Evolutionary conservation across 2,329 filamentous ascomycete genomes (phyloP), one percentile per base, ranked within the genome.

Genomic region (Dactylella cylindrospora): DNA sequence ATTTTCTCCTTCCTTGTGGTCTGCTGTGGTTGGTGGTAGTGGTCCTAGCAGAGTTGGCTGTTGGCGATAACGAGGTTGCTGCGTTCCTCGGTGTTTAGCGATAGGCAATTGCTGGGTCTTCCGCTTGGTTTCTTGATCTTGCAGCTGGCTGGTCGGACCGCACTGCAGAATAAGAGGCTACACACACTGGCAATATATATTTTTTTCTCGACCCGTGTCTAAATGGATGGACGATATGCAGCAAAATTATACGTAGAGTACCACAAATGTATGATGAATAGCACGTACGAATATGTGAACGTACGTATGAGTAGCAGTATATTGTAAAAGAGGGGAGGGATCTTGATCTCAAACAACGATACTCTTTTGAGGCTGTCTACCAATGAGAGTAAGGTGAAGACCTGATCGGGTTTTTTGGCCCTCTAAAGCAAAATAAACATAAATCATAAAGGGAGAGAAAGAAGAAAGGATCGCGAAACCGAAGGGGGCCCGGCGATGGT

Each of bases 61-160:
- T 25, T 50, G 44, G 45, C 53, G 53, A 59, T 59, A 59, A 59
- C 44, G 39, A 45, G 45, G 38, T 5, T 10, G 36, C 26, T 23
- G 45, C 45, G 50, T 50, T 59, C 53, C 44, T 59, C 31, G 23
- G 38, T 10, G 38, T 46, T 60, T 59, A 51, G 54, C 54, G 54
- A 60, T 60, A 60, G 38, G 39, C 51, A 51, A 45, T n/a, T 51
- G 54, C 54, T 51, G 39, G 38, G 54, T 60, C 31, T 46, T 22
- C 17, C 2, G 26, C 44, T 57, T 31, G 8, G 28, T 31, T 38
- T 22, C 8, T 54, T 22, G 43, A 49, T 59, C 51, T 41, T 49
- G 51, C 51, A 55, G 41, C 28, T 45, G 39, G 50, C 29, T 43
- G 49, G 28, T 25, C 50, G 51, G 41, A 47, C 41, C 41, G 33